Base-by-base conservation (phyloP, 1,284 basidiomycete species). In the Hortiboletus rubellus region DNA sequence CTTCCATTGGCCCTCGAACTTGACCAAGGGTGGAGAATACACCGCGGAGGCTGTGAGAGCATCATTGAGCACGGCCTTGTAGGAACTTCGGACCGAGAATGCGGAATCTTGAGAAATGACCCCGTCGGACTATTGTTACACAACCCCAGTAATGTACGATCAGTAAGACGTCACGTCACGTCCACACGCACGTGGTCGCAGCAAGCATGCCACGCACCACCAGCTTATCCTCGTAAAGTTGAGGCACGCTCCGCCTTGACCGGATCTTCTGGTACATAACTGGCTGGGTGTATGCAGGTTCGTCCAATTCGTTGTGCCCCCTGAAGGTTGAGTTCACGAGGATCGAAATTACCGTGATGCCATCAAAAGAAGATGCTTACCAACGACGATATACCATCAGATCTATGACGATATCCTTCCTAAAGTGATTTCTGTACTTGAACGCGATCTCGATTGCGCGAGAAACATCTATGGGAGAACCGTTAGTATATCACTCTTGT, bases 231-330 rank as follows among this genome's bases (percentile, higher is more conserved):
- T 95, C 93, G 66, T 94, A 96, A 18, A 92, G 73, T 52, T 85
- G 80, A 7, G 93, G 92, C 7, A 95, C 91, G 5, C 89, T 91
- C 45, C 81, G 85, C 50, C 91, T 78, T 0, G 84, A 81, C 7
- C 85, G 81, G 64, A 94, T 94, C 74, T 90, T 85, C 70, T 91
- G 83, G 72, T 95, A 94, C 93, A 95, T 95, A 24, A 86, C 75
- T 0, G 92, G 93, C 67, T 92, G 89, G 0, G 96, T 97, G 72
- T 94, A 94, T 17, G 86, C 85, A 0, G 96, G 95, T 63, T 95
- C 84, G 68, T 96, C 94, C 36, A 96, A 82, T 73, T 96, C 93
- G 68, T 96, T 96, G 72, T 96, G 94, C 3, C 91, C 91, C 79
- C 83, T 81, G 59, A 37, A 38, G 36, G 52, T 52, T 37, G 1